Evolutionary conservation across 345 rosid genomes (phyloP), one percentile per base, ranked within the genome.

Genomic region (Brassica incana): DNA sequence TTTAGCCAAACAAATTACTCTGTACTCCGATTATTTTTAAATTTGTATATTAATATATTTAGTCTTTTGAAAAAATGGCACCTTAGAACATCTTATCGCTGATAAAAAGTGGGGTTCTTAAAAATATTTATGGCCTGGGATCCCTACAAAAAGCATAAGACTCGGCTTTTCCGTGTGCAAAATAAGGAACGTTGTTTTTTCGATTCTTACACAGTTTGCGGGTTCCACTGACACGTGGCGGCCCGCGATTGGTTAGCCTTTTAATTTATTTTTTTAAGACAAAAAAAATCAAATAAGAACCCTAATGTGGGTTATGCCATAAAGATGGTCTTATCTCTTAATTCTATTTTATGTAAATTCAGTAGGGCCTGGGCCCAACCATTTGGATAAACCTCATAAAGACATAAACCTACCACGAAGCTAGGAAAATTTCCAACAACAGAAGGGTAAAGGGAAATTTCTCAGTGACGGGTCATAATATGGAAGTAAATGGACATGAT

Each of bases 351-450:
- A 48, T 14, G 33, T 18, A 11, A 29, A 52, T 50, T 29, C n/a
- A 52, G 16, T 16, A 5, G 64, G 45, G 8, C 18, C 64, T 54
- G 29, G 63, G 32, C 18, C 65, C 32, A 30, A 16, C 43, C 62
- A 69, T 54, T 32, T 54, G 29, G 30, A 56, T 69, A 48, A 71
- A 50, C 27, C 36, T 45, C 23, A 20, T 20, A 20, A 20, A 20
- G 20, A n/a, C 43, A 48, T 48, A 8, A 69, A 70, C 27, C 43
- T 15, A 70, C 73, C 45, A 69, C 73, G 15, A 50, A 69, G 43
- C 62, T 43, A 25, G 18, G 23, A 45, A 6, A 23, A 67, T 11
- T 68, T 35, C 30, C 16, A 18, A 18, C 45, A 38, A 66, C 16
- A 2, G 15, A 20, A 5, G 29, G 9, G 0, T 5, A 12, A 43